A percentile compares a stretch with the other conserved stretches of the same genome.
Evolutionary conservation across 2,329 filamentous ascomycete genomes (phyloP).

Genomic region (Exophiala sp.): DNA sequence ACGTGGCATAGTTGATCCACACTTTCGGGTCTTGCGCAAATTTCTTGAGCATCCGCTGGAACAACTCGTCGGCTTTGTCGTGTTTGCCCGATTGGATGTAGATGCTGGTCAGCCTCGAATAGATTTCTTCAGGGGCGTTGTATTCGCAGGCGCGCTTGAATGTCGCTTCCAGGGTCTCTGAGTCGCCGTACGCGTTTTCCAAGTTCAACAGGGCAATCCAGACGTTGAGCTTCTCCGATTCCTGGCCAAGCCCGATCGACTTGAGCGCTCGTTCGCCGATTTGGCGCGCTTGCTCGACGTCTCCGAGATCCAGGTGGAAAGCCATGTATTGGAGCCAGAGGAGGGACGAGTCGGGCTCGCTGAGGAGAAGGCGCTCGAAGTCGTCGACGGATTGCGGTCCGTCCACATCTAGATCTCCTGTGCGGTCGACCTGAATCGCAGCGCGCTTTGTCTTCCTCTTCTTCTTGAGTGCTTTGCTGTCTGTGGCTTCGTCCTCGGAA

Average conservation of each 20-base stretch:
- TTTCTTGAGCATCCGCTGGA: conserved; percentile 81
- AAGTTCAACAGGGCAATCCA: conserved; percentile 94
- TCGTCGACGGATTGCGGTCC: conserved; percentile 86
- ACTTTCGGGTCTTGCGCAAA: conserved; percentile 72
- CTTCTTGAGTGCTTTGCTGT: conserved; percentile 45
- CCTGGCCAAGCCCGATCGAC: conserved; percentile 85
- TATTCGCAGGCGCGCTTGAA: conserved; percentile 92
- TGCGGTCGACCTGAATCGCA: conserved; percentile 78
- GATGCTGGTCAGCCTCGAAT: conserved; percentile 84
- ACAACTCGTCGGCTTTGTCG: conserved; percentile 79
- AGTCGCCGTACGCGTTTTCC: conserved; percentile 81
- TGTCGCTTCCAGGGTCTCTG: conserved; percentile 73
- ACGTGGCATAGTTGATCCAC: conserved; percentile 92
- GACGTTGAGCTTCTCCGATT: conserved; percentile 87
- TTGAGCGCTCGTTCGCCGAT: conserved; percentile 85
- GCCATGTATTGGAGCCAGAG: conserved; percentile 98
- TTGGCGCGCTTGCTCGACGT: conserved; percentile 79
- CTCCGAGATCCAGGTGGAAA: conserved; percentile 90
- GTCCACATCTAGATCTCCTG: conserved; percentile 81
- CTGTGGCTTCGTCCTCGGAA: conserved; percentile 46
- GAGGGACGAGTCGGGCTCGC: conserved; percentile 85
- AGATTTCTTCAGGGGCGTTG: conserved; percentile 84
- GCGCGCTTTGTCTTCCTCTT: conserved; percentile 67
- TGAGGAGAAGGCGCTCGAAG: conserved; percentile 86
- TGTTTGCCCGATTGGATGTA: conserved; percentile 88